Evolutionary conservation across 108 stramenopile species (phyloP).

Genomic region (Skeletonema menzelii): DNA sequence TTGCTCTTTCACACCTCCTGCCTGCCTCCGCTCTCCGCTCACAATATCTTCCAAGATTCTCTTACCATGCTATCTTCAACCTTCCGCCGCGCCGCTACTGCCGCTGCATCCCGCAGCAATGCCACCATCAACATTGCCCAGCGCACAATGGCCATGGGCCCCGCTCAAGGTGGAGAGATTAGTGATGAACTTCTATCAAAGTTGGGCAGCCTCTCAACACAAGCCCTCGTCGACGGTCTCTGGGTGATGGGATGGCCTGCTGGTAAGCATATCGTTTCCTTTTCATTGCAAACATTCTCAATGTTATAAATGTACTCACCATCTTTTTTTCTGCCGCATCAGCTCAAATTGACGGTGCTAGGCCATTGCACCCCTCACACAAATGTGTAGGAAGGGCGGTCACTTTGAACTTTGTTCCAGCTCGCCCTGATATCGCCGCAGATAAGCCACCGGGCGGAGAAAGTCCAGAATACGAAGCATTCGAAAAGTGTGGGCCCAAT

Average conservation of each 20-base stretch:
- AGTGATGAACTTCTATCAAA: constrained; percentile 78
- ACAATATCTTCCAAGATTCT: not conserved
- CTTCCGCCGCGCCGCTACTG: constrained; percentile 4
- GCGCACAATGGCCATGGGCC: constrained; percentile 75
- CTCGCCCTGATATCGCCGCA: constrained; percentile 83
- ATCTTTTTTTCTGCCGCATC: constrained; percentile 17
- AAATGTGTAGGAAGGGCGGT: constrained; percentile 87
- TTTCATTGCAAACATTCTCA: too few species aligned
- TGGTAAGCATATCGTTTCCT: not conserved
- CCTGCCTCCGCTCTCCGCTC: not conserved
- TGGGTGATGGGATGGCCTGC: constrained; percentile 88
- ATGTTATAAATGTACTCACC: not conserved
- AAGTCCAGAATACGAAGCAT: constrained; percentile 90
- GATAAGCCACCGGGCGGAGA: constrained; percentile 87
- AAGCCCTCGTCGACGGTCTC: constrained; percentile 87
- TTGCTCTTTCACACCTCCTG: too few species aligned
- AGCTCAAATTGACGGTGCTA: constrained; percentile 84
- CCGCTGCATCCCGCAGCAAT: constrained; percentile 14
- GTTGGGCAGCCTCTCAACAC: constrained; percentile 79
- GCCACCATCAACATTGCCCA: constrained; percentile 12
- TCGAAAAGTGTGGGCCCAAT: constrained; percentile 90
- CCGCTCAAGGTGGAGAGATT: constrained; percentile 71
- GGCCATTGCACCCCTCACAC: constrained; percentile 69
- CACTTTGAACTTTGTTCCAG: constrained; percentile 86
- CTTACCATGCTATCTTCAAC: constrained; percentile 19